Percentiles rank a stretch among this genome's conserved stretches.
Conservation (phyloP, 1,284 basidiomycete species). For the Pisolithus thermaeus region DNA sequence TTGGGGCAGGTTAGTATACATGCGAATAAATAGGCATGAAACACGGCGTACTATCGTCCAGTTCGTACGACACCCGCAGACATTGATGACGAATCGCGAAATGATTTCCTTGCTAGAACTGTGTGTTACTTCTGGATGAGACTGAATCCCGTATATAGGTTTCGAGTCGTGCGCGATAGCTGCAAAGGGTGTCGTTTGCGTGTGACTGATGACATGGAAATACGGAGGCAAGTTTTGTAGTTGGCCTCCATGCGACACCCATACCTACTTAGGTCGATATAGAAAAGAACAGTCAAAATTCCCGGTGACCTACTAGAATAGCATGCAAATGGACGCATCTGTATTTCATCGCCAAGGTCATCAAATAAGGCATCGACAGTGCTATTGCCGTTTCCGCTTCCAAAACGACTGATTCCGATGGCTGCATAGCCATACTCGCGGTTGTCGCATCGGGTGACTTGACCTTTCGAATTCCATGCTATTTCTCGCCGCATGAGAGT, state of each 20-base stretch:
- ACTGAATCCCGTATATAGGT: constrained; percentile 95
- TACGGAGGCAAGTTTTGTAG: constrained; percentile 76
- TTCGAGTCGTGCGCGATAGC: constrained; percentile 90
- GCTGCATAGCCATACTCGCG: constrained; percentile 94
- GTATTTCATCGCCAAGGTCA: constrained; percentile 77
- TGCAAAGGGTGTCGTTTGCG: constrained; percentile 86
- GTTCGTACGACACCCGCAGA: constrained; percentile 77
- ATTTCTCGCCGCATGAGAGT: constrained; percentile 58
- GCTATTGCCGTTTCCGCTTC: constrained; percentile 38
- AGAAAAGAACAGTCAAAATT: neutral
- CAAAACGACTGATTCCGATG: constrained; percentile 71
- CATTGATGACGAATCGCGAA: constrained; percentile 78
- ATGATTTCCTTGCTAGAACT: constrained; percentile 90
- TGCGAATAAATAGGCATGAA: constrained; percentile 1
- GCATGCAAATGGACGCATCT: constrained; percentile 40
- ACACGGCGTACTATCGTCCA: constrained; percentile 86
- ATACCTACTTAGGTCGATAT: constrained; percentile 58
- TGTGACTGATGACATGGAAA: constrained; percentile 88
- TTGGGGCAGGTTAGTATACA: constrained; percentile 25
- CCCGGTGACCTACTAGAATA: neutral
- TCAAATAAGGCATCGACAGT: constrained; percentile 79
- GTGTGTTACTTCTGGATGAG: constrained; percentile 99
- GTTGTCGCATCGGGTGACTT: constrained; percentile 86
- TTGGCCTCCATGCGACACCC: constrained; percentile 99
- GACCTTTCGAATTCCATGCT: constrained; percentile 84